Evolutionary conservation across 306 rosid species (phyloP).

Genomic region (Mimosa pudica): DNA sequence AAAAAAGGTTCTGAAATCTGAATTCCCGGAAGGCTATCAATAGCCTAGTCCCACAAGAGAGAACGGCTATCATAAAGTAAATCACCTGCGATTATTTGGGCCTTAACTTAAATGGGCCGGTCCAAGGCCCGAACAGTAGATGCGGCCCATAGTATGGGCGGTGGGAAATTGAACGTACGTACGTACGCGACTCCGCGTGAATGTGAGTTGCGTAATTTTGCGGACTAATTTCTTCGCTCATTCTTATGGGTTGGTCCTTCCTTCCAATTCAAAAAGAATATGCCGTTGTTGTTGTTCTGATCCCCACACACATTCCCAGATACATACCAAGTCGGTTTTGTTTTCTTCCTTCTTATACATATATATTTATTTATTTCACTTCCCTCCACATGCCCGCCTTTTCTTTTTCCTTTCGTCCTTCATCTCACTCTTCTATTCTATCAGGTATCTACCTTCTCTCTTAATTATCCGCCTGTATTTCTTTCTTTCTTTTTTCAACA

Average conservation of each 20-base stretch:
- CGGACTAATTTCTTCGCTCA: neutral
- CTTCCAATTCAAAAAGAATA: conserved; percentile 38
- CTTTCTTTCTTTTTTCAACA: neutral
- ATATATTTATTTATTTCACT: conserved; percentile 11
- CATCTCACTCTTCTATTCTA: neutral
- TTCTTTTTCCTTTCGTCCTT: conserved; percentile 14
- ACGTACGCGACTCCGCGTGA: neutral
- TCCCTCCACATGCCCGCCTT: conserved; percentile 29
- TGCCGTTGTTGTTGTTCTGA: conserved; percentile 52
- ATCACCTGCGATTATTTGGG: neutral
- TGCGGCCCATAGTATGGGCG: neutral
- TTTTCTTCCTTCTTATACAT: conserved; percentile 24
- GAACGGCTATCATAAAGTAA: neutral
- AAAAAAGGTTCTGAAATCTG: too few relatives aligned
- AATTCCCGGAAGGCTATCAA: too few relatives aligned
- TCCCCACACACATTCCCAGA: conserved; percentile 61
- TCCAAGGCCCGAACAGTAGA: neutral
- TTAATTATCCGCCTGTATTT: neutral
- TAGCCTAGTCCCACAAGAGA: neutral
- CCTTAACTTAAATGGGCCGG: too few relatives aligned
- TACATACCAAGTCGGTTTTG: conserved; percentile 52
- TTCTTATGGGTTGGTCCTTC: conserved; percentile 14
- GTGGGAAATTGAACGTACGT: neutral
- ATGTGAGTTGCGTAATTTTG: conserved; percentile 19
- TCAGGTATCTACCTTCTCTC: conserved; percentile 14